phyloP scores from a whole-genome alignment of 176 grass and related monocot species.

The Aegilops speltoides region DNA sequence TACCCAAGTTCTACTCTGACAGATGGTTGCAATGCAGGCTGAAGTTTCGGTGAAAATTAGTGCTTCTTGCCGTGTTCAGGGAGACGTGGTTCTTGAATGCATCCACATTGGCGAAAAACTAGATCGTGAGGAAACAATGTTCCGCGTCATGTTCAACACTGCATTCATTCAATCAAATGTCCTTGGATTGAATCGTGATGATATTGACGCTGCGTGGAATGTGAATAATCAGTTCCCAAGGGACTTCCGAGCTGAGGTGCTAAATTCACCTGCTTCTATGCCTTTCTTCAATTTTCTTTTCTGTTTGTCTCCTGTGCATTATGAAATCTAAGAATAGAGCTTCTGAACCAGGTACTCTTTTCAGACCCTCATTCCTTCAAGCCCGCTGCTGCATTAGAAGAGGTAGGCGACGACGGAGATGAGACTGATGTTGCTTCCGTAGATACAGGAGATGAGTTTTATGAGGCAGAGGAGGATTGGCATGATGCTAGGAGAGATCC shows the following conservation, averaged over 20 bases:
- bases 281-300: not conserved
- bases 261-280: conserved; percentile 2
- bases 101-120: conserved; percentile 67
- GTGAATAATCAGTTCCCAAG: conserved; percentile 74
- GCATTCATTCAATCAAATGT: conserved; percentile 85
- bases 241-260: conserved; percentile 89
- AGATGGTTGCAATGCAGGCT: conserved; percentile 45
- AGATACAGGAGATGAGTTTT: conserved; percentile 84
- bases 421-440: conserved; percentile 84
- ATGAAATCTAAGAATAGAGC: conserved; percentile 39
- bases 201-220: conserved; percentile 92
- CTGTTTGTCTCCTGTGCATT: conserved; percentile 9
- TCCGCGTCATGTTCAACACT: conserved; percentile 95
- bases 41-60: conserved; percentile 44
- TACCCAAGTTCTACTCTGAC: conserved; percentile 32
- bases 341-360: conserved; percentile 71
- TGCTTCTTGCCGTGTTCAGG: conserved; percentile 59
- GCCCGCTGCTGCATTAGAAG: conserved; percentile 49
- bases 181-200: conserved; percentile 74
- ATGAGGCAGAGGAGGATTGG: conserved; percentile 98
- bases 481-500: conserved; percentile 76
- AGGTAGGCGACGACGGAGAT: conserved; percentile 67
- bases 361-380: conserved; percentile 73
- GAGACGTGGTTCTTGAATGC: conserved; percentile 92
- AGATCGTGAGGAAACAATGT: conserved; percentile 77